Evolutionary conservation across 2,329 filamentous ascomycete genomes (phyloP), one percentile per base, ranked within the genome.

Genomic region (Colletotrichum aenigma): DNA sequence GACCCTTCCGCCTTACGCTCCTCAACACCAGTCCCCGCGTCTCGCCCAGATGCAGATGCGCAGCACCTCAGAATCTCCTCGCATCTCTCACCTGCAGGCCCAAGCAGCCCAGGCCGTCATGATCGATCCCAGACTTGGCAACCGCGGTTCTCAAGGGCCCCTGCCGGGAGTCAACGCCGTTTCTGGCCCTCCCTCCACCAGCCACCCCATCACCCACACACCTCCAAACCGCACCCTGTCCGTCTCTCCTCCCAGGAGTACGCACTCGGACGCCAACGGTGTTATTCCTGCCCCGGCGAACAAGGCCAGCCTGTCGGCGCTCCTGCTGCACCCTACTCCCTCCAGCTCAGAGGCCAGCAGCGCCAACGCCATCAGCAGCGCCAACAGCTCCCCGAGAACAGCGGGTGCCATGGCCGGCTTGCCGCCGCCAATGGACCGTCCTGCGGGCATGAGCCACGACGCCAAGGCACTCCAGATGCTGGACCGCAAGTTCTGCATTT

Each of bases 391-490:
- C 66, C 88, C 89, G 12, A 86, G 88, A 77, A 81, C 80, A 21
- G 78, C 79, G 7, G 85, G 86, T 26, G 86, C 86, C 36, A 87
- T 89, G 9, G 87, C 88, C 70, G 89, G 91, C 79, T 91, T 91
- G 24, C 70, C 77, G 66, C 89, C 89, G 9, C 89, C 86, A 66
- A 88, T 43, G 9, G 76, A 90, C 75, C 91, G 91, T 77, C 83
- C 91, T 30, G 89, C 88, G 7, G 91, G 90, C 65, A 86, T 73
- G 56, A 87, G 89, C 21, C 93, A 94, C 81, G 93, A 95, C 78
- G 89, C 89, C 76, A 87, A 92, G 78, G 93, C 92, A 3, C 83
- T 95, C 61, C 88, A 91, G 77, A 92, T 94, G 81, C 85, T 95
- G 66, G 91, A 95, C 82, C 87, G 88, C 77, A 90, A 90, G 79